Evolutionary conservation across 2,329 filamentous ascomycete genomes (phyloP), one percentile per base, ranked within the genome.

Genomic region (Scedosporium boydii): DNA sequence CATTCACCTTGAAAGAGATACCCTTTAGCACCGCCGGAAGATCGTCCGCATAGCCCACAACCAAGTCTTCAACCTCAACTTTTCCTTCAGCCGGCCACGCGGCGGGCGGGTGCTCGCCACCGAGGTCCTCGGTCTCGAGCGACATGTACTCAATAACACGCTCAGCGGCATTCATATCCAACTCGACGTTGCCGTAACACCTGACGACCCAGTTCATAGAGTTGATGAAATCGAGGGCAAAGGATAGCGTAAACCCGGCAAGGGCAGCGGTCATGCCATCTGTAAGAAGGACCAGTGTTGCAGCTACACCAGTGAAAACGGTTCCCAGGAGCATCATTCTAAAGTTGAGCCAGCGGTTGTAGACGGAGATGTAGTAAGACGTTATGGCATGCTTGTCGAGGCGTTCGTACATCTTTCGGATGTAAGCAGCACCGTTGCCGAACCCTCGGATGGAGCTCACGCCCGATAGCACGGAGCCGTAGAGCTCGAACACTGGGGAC

Each of bases 121-220:
- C 83, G 53, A 87, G 82, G 21, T 83, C 80, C 70, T 92, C 89
- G 0, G 83, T 91, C 38, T 82, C 76, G 7, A 92, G 78, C 58
- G 86, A 82, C 0, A 85, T 82, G 71, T 93, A 93, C 70, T 93
- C 90, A 4, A 91, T 77, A 27, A 93, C 84, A 34, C 90, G 80
- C 73, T 93, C 90, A 0, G 87, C 86, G 0, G 88, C 84, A 68
- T 92, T 92, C 87, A 93, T 91, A 69, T 90, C 85, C 3, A 93
- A 76, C 70, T 93, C 90, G 21, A 91, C 76, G 65, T 84, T 86
- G 0, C 88, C 82, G 69, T 90, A 91, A 62, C 86, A 77, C 1
- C 87, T 80, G 44, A 91, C 82, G 0, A 84, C 80, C 82, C 84
- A 89, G 58, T 87, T 82, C 62, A 91, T 82, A 6, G 80, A 79